Conservation (phyloP, 2,329 filamentous ascomycete genomes). For the Colletotrichum lentis region DNA sequence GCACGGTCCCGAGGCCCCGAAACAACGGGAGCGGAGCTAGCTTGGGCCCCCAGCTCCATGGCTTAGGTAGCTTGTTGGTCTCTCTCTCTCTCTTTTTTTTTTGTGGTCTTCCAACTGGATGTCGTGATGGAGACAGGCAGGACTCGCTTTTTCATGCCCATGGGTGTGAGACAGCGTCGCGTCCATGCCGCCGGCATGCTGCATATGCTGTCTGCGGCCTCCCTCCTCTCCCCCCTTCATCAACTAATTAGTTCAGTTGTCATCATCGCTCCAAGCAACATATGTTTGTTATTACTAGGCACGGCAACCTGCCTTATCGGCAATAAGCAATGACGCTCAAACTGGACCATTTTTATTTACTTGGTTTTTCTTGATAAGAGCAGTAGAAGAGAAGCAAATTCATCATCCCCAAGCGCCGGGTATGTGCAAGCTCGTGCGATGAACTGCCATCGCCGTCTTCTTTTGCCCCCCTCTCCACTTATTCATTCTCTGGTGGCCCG, state of each 20-base stretch:
- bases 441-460: neutral
- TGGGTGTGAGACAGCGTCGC: slow-evolving; percentile 20
- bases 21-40: slow-evolving; percentile 35
- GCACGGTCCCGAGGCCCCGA: slow-evolving; percentile 29
- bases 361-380: slow-evolving; percentile 28
- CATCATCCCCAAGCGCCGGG: neutral
- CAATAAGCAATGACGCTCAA: slow-evolving; percentile 24
- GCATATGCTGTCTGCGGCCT: slow-evolving; percentile 25
- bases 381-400: slow-evolving; percentile 22
- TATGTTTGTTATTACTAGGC: neutral
- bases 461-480: slow-evolving; percentile 9
- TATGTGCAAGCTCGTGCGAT: neutral
- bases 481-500: slow-evolving; percentile 10
- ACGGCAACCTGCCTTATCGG: slow-evolving; percentile 13
- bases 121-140: slow-evolving; percentile 28
- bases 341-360: neutral
- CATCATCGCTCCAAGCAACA: neutral
- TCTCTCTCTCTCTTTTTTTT: neutral
- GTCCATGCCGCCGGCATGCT: slow-evolving; percentile 27
- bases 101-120: neutral
- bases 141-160: neutral
- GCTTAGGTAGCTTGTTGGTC: too few relatives aligned
- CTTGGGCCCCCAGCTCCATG: slow-evolving; percentile 5
- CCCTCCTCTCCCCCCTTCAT: neutral
- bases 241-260: neutral